Evolutionary conservation across 177 flowering plant species (phyloP), one percentile per base, ranked within the genome.

Genomic region (Telopea speciosissima): DNA sequence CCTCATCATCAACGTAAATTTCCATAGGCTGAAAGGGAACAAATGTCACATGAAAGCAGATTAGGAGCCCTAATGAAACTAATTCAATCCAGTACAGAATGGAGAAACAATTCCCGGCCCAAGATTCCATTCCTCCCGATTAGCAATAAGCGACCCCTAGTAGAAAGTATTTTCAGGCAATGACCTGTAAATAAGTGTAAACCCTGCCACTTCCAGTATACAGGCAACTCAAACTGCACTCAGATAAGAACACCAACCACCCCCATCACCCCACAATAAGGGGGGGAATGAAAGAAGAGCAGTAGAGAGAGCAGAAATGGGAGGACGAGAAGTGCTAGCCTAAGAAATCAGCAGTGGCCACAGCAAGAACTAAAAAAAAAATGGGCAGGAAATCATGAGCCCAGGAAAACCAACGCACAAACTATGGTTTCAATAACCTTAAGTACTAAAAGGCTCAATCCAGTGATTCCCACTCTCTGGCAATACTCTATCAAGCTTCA

Each of bases 1-100:
- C 98, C 75, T 96, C 99, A 67, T 95, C 99, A 44, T 96, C 99
- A 31, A 96, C 99, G 84, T 96, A 96, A 71, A 96, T 96, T 83
- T 96, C 99, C 99, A 96, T 96, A 16, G 99, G 99, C 99, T 96
- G 99, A 79, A 90, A 90, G 77, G 36, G 85, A 84, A 85, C 75
- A 91, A 88, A 90, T 70, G 78, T 79, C 80, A 87, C 44, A 84
- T 80, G 75, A 83, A 86, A 83, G 80, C 78, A 80, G 70, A 81
- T 87, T 85, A 87, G 87, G 72, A 5, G 75, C 70, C 80, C 78
- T 75, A 85, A 75, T 83, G 81, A 82, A 75, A 82, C 73, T 74
- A 80, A 83, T 67, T 65, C 81, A 82, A 82, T 82, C 88, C 85
- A 87, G 77, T 75, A 49, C 17, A 70, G 75, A 77, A 83, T 63